phyloP scores from a whole-genome alignment of 768 basidiomycete genomes.

The Russula foetens region DNA sequence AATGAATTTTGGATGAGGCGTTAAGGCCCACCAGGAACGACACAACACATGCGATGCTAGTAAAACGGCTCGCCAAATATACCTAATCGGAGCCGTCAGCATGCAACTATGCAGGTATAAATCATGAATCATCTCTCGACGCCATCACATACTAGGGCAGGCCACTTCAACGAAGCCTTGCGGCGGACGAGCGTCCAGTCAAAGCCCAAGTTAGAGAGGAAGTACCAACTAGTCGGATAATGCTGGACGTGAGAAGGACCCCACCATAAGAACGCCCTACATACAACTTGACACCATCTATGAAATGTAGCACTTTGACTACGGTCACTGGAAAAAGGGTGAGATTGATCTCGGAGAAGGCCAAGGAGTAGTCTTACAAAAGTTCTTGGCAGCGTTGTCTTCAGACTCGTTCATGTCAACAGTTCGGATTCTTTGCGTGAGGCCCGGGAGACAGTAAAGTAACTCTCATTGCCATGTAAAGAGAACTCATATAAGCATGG shows the following conservation, averaged over 20 bases:
- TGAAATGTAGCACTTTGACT: conserved; percentile 7
- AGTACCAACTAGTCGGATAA: background rate
- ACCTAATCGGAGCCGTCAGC: background rate
- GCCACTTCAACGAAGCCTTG: background rate
- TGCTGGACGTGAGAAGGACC: background rate
- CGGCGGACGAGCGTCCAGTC: conserved; percentile 4
- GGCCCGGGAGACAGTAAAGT: background rate
- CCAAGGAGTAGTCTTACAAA: background rate
- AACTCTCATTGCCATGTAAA: background rate
- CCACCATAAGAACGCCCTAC: background rate
- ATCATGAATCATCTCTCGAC: background rate
- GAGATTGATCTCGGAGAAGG: background rate
- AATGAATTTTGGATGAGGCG: background rate
- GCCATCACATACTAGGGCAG: background rate
- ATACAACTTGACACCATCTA: conserved; percentile 10
- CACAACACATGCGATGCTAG: conserved; percentile 5
- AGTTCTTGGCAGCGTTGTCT: background rate
- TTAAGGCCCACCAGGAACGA: conserved; percentile 6
- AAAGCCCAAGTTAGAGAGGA: conserved; percentile 8
- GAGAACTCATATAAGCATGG: no score
- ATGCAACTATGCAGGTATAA: no score
- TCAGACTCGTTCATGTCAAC: background rate
- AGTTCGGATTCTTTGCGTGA: background rate
- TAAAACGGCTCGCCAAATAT: conserved; percentile 2
- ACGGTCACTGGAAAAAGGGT: conserved; percentile 2